Percentiles rank a stretch among this genome's conserved stretches.
Conservation (phyloP, 345 rosid genomes). For the Lumnitzera racemosa region DNA sequence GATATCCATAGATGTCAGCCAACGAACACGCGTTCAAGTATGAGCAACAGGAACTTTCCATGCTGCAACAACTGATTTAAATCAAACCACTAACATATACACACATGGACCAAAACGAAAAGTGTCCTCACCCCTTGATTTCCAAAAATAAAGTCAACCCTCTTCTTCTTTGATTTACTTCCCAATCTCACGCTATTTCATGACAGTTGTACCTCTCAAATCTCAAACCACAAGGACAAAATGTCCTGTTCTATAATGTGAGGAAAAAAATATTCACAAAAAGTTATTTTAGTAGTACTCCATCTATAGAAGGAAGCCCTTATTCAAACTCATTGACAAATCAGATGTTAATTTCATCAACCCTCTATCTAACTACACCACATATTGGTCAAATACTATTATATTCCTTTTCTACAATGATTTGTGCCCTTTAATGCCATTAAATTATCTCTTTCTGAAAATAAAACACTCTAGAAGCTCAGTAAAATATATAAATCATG, state of each 20-base stretch:
- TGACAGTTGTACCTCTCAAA: slow-evolving; percentile 17
- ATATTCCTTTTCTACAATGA: slow-evolving; percentile 3
- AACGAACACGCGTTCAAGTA: neutral
- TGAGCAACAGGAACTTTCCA: slow-evolving; percentile 3
- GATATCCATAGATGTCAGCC: neutral
- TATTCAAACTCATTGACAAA: slow-evolving; percentile 31
- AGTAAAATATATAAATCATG: too few species aligned
- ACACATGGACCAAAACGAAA: slow-evolving; percentile 14
- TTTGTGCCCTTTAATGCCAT: too few species aligned
- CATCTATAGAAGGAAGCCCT: slow-evolving; percentile 4
- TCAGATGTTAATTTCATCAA: slow-evolving; percentile 32
- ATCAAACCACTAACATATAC: slow-evolving; percentile 3
- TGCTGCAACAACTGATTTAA: slow-evolving; percentile 8
- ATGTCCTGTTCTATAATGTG: neutral
- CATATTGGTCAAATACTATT: slow-evolving; percentile 26
- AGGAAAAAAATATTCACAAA: neutral
- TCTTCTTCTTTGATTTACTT: neutral
- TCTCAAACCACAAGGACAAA: too few species aligned
- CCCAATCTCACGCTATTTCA: neutral
- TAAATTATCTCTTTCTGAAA: too few species aligned
- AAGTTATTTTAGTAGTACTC: neutral
- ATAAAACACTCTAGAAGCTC: too few species aligned
- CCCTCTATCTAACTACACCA: slow-evolving; percentile 28
- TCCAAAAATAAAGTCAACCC: slow-evolving; percentile 25
- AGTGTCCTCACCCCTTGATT: slow-evolving; percentile 3